Percentiles rank a stretch among this genome's conserved stretches.
phyloP scores from a whole-genome alignment of 2,329 filamentous ascomycete species.

The Podosphaera xanthii region DNA sequence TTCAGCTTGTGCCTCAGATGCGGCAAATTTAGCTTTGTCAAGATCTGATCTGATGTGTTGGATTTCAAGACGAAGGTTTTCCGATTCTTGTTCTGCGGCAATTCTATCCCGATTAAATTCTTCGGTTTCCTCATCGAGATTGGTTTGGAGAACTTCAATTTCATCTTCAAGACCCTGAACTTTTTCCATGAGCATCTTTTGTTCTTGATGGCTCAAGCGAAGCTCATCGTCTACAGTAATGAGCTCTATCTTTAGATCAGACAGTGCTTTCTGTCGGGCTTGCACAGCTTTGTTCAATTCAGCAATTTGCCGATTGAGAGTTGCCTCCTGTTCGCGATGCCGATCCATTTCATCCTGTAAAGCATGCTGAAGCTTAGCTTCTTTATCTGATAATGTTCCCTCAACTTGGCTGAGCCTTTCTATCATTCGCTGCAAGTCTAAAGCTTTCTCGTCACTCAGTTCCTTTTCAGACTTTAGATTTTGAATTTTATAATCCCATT shows the following conservation, averaged over 20 bases:
- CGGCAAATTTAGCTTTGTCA: slow-evolving; percentile 12
- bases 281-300: slow-evolving; percentile 51
- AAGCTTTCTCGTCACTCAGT: slow-evolving; percentile 42
- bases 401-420: slow-evolving; percentile 46
- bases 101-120: slow-evolving; percentile 27
- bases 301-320: slow-evolving; percentile 49
- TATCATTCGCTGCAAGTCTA: slow-evolving; percentile 45
- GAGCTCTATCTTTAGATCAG: slow-evolving; percentile 42
- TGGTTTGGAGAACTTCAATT: slow-evolving; percentile 45
- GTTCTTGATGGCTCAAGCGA: slow-evolving; percentile 40
- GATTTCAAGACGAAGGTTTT: slow-evolving; percentile 23
- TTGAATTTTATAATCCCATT: slow-evolving; percentile 46
- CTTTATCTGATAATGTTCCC: slow-evolving; percentile 42
- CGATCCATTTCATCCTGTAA: slow-evolving; percentile 49
- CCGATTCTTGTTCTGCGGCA: slow-evolving; percentile 21
- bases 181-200: slow-evolving; percentile 38
- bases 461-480: slow-evolving; percentile 42
- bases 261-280: slow-evolving; percentile 39
- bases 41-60: slow-evolving; percentile 16
- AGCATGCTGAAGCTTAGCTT: slow-evolving; percentile 41
- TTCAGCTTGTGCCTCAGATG: slow-evolving; percentile 12
- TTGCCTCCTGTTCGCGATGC: slow-evolving; percentile 46
- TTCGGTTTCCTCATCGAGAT: slow-evolving; percentile 33
- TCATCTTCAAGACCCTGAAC: slow-evolving; percentile 50
- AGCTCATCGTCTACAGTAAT: slow-evolving; percentile 45